These are phyloP conservation scores for Trichosporon ovoides DNA, from an alignment of 1,284 basidiomycete genomes.

Conservation along the genomic window DNA sequence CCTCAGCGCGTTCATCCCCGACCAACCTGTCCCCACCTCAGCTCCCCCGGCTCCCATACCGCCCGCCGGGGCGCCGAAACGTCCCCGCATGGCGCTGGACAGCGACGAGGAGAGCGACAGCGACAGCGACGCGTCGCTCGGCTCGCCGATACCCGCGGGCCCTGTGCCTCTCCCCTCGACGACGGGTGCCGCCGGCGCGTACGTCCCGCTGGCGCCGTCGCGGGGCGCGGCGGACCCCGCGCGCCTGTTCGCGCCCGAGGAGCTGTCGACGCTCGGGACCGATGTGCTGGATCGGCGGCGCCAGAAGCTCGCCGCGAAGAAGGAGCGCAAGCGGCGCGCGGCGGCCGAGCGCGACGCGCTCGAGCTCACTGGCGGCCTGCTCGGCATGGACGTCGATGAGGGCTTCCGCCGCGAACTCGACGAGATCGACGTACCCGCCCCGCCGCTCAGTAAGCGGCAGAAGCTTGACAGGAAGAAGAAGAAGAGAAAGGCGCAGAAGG, in stretches of 20 bases:
- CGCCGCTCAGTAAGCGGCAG: constrained; percentile 28
- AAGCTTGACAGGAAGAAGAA: constrained; percentile 25
- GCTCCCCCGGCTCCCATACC: constrained; percentile 3
- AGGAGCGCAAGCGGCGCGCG: constrained; percentile 41
- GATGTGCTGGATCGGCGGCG: constrained; percentile 35
- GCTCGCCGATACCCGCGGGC: constrained; percentile 8
- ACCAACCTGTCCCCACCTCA: background rate
- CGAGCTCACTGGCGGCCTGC: constrained; percentile 39
- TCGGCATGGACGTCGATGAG: constrained; percentile 42
- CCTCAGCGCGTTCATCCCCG: constrained; percentile 4
- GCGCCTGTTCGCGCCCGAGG: constrained; percentile 42
- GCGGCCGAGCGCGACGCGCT: constrained; percentile 40
- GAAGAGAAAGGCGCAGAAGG: background rate
- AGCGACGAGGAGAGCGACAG: background rate
- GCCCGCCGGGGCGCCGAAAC: background rate
- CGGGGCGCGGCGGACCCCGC: constrained; percentile 13
- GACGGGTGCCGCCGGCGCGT: background rate
- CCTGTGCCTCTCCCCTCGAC: background rate
- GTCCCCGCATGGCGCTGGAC: background rate
- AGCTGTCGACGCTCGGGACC: constrained; percentile 36
- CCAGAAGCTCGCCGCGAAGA: constrained; percentile 43
- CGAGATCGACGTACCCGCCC: constrained; percentile 11
- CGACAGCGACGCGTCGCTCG: constrained; percentile 9
- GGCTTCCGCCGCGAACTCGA: constrained; percentile 12
- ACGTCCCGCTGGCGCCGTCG: constrained; percentile 1